These are phyloP conservation scores for Globisporangium polare DNA, from an alignment of 352 stramenopile genomes.

Conservation along the genomic window DNA sequence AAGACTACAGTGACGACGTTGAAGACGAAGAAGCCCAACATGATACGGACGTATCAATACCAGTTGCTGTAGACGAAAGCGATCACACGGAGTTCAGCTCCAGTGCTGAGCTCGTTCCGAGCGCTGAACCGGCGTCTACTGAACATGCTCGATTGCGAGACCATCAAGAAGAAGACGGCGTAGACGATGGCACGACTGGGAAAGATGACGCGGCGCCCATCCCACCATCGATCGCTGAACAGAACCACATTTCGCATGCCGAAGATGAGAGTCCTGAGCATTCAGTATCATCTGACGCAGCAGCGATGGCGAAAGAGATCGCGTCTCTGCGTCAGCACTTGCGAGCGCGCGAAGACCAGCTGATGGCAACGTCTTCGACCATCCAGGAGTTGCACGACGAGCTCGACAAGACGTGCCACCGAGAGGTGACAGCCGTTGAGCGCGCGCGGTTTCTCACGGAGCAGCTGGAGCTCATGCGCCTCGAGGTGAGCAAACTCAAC, in stretches of 20 bases:
- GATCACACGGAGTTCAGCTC: not conserved
- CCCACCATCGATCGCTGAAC: not conserved
- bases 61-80: not conserved
- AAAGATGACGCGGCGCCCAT: not conserved
- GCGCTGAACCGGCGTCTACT: not conserved
- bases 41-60: not conserved
- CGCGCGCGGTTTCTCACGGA: constrained; percentile 55
- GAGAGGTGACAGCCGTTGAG: constrained; percentile 60
- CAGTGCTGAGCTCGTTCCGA: not conserved
- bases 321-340: constrained; percentile 35
- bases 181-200: not conserved
- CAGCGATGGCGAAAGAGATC: constrained; percentile 13
- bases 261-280: not conserved
- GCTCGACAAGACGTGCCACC: constrained; percentile 66
- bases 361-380: constrained; percentile 54
- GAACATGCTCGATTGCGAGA: not conserved
- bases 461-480: constrained; percentile 57
- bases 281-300: not conserved
- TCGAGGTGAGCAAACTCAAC: constrained; percentile 57
- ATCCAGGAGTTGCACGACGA: constrained; percentile 76
- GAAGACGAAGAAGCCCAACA: not conserved
- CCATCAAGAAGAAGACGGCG: not conserved
- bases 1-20: constrained; percentile 6
- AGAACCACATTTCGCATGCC: not conserved
- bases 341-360: constrained; percentile 51